Conservation (phyloP, 805 yeast genomes). For the Cyberlindnera mycetangii region DNA sequence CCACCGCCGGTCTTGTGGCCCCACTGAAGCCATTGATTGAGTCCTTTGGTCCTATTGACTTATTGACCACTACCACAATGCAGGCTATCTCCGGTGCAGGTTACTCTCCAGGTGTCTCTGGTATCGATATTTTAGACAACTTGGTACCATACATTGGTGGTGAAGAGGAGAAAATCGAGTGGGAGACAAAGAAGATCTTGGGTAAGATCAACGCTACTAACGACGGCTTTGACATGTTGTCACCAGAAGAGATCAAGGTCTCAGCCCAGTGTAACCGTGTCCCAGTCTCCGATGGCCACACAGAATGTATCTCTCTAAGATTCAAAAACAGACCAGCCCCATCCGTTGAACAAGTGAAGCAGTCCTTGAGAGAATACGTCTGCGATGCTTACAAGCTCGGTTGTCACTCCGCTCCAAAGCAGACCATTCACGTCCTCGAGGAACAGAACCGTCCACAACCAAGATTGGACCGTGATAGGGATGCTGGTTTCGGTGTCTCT, state of each 20-base stretch:
- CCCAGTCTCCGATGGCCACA: conserved; percentile 96
- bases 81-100: conserved; percentile 99
- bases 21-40: conserved; percentile 94
- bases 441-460: conserved; percentile 96
- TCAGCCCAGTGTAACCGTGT: conserved; percentile 97
- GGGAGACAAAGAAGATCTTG: conserved; percentile 95
- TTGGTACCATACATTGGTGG: conserved; percentile 93
- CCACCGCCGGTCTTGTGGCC: conserved; percentile 97
- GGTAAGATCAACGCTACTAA: conserved; percentile 57
- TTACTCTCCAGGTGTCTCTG: conserved; percentile 95
- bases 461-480: conserved; percentile 93
- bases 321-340: conserved; percentile 86
- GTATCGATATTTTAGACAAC: conserved; percentile 92
- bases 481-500: conserved; percentile 87
- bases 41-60: conserved; percentile 84
- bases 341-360: conserved; percentile 73
- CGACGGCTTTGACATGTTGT: conserved; percentile 52
- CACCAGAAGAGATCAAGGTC: conserved; percentile 73
- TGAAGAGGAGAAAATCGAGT: conserved; percentile 97
- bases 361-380: conserved; percentile 63
- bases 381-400: conserved; percentile 80
- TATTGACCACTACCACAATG: conserved; percentile 83
- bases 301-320: conserved; percentile 86
- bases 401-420: conserved; percentile 91
- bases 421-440: conserved; percentile 88